A percentile compares a stretch with the other conserved stretches of the same genome.
Evolutionary conservation across 2,329 filamentous ascomycete species (phyloP).

Genomic region (Aureobasidium sp.): DNA sequence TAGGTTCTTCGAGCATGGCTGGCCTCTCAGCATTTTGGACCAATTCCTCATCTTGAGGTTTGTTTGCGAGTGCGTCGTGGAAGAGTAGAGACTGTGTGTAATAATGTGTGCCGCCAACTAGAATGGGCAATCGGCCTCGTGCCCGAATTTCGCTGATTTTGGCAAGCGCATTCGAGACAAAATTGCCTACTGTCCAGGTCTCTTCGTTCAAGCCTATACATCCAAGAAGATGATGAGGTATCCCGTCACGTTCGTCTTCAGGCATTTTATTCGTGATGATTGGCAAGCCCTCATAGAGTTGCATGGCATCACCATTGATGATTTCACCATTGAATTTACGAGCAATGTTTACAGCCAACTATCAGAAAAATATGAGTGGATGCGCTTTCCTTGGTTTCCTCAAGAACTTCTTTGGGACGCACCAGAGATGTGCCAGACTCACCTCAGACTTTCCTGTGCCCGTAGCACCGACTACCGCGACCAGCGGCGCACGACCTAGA

Average conservation of each 20-base stretch:
- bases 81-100: slow-evolving; percentile 88
- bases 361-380: slow-evolving; percentile 11
- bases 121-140: slow-evolving; percentile 73
- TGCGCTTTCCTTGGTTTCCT: background rate
- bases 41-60: slow-evolving; percentile 23
- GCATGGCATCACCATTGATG: slow-evolving; percentile 97
- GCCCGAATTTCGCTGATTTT: slow-evolving; percentile 70
- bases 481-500: slow-evolving; percentile 14
- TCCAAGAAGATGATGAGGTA: slow-evolving; percentile 84
- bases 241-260: slow-evolving; percentile 61
- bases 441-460: slow-evolving; percentile 93
- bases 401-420: background rate
- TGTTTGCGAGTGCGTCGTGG: slow-evolving; percentile 56
- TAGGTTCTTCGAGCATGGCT: slow-evolving; percentile 59
- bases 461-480: slow-evolving; percentile 72
- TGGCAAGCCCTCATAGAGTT: slow-evolving; percentile 85
- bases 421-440: slow-evolving; percentile 23
- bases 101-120: slow-evolving; percentile 94
- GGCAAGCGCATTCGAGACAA: slow-evolving; percentile 60
- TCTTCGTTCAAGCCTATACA: slow-evolving; percentile 67
- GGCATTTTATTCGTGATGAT: slow-evolving; percentile 95
- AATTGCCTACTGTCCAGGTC: slow-evolving; percentile 76
- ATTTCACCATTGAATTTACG: slow-evolving; percentile 80
- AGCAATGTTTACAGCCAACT: slow-evolving; percentile 88
- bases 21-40: slow-evolving; percentile 44